phyloP scores from a whole-genome alignment of 352 stramenopile species.

The Phytophthora pluvialis region DNA sequence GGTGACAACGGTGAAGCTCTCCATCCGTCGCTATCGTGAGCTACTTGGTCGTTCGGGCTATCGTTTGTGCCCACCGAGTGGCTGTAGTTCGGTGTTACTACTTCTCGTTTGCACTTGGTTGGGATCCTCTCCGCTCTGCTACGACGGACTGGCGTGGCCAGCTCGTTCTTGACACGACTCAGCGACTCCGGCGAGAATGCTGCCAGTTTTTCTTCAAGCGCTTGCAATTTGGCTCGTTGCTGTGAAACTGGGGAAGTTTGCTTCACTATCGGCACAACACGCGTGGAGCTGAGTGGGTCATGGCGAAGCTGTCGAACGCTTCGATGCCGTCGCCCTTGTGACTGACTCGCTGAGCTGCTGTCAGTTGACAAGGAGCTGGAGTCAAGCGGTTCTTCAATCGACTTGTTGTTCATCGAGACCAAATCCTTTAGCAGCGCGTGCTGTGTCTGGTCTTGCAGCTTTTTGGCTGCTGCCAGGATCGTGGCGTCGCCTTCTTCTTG shows the following conservation, averaged over 20 bases:
- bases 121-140: neutral
- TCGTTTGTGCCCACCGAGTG: neutral
- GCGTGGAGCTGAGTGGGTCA: slow-evolving; percentile 11
- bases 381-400: slow-evolving; percentile 10
- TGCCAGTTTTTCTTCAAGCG: slow-evolving; percentile 61
- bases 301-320: slow-evolving; percentile 10
- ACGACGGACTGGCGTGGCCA: slow-evolving; percentile 9
- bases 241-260: slow-evolving; percentile 51
- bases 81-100: neutral
- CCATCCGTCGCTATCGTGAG: slow-evolving; percentile 27
- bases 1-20: slow-evolving; percentile 53
- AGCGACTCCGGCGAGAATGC: slow-evolving; percentile 58
- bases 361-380: slow-evolving; percentile 18
- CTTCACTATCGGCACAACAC: neutral
- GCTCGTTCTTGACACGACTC: slow-evolving; percentile 41
- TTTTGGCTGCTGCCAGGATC: slow-evolving; percentile 49
- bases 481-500: slow-evolving; percentile 43
- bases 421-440: slow-evolving; percentile 31
- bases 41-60: neutral
- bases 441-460: slow-evolving; percentile 57
- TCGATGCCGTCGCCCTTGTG: slow-evolving; percentile 5
- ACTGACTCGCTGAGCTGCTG: slow-evolving; percentile 21
- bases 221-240: slow-evolving; percentile 61
- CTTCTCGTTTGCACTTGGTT: slow-evolving; percentile 6
- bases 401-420: slow-evolving; percentile 2